A percentile compares a stretch with the other conserved stretches of the same genome.
Conservation (phyloP, 1,284 basidiomycete genomes). For the Ustilago vetiveriae region DNA sequence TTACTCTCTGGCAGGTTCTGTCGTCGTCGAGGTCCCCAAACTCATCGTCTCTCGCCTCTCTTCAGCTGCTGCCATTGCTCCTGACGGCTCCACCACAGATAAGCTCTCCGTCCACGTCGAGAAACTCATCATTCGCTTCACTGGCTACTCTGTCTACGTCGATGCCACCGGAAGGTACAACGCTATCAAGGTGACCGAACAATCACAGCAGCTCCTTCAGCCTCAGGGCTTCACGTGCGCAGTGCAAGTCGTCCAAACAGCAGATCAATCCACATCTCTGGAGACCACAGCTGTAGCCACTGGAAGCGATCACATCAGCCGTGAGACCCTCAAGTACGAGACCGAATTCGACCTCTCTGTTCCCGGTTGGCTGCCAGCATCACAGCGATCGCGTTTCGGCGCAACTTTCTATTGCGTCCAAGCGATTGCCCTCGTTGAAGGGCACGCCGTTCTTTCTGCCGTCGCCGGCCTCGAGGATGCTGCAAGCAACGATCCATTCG, state of each 20-base stretch:
- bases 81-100: slow-evolving; percentile 13
- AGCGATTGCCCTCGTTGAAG: slow-evolving; percentile 46
- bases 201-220: slow-evolving; percentile 53
- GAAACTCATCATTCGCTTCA: slow-evolving; percentile 48
- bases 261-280: slow-evolving; percentile 6
- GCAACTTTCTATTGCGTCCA: slow-evolving; percentile 64
- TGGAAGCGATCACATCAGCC: neutral
- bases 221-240: slow-evolving; percentile 34
- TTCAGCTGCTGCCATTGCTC: slow-evolving; percentile 20
- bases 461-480: slow-evolving; percentile 16
- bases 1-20: slow-evolving; percentile 63
- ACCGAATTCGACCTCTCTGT: slow-evolving; percentile 62
- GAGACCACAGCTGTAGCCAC: neutral
- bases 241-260: slow-evolving; percentile 12
- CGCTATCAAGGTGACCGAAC: slow-evolving; percentile 51
- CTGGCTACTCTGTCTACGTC: slow-evolving; percentile 62
- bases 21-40: slow-evolving; percentile 45
- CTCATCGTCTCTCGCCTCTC: slow-evolving; percentile 28
- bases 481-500: neutral
- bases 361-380: slow-evolving; percentile 65
- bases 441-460: slow-evolving; percentile 28
- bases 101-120: slow-evolving; percentile 42
- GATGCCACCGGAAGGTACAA: slow-evolving; percentile 62
- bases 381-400: slow-evolving; percentile 56
- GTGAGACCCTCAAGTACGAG: slow-evolving; percentile 50